Evolutionary conservation across 2,329 filamentous ascomycete genomes (phyloP), one percentile per base, ranked within the genome.

Genomic region (Alternaria incomplexa): DNA sequence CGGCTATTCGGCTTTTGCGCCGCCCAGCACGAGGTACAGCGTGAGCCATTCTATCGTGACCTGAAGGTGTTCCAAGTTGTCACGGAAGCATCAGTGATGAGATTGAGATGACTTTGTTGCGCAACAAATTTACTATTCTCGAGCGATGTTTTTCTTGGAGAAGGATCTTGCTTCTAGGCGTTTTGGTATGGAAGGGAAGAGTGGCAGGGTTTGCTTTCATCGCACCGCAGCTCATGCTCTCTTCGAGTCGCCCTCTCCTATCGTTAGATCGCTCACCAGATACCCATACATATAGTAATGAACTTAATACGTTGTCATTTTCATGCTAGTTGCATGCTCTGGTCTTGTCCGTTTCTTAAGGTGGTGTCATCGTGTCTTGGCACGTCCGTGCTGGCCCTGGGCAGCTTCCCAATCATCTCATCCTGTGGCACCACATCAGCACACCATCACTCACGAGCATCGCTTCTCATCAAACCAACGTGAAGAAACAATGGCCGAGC

Each of bases 1-100:
- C 0, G 74, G 75, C 22, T 79, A 79, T 58, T 63, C 65, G 6
- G 68, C 68, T 26, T 70, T 70, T 51, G 68, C 70, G 23, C 54
- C 68, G 25, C 56, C 66, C 3, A 36, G 53, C 15, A 54, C 60
- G 22, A 55, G 66, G 44, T 65, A 66, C 22, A 59, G 44, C 22
- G 20, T 62, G 5, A 56, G 26, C 36, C 50, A 65, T 23, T 57
- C 53, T 30, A 15, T 51, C 25, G 28, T 62, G 20, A 44, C 15
- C 56, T 56, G 56, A 60, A 9, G 3, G 3, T 17, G 15, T 40
- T 6, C 36, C n/a, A 40, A 12, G 15, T 8, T 10, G 3, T 28
- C 20, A n/a, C 6, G n/a, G 30, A 3, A 12, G 22, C 5, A 45
- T 5, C 25, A 15, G 20, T 30, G 12, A 46, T 0, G 17, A 7